These are phyloP conservation scores for Setomelanomma holmii DNA, from an alignment of 2,329 filamentous ascomycete species.

Conservation along the genomic window DNA sequence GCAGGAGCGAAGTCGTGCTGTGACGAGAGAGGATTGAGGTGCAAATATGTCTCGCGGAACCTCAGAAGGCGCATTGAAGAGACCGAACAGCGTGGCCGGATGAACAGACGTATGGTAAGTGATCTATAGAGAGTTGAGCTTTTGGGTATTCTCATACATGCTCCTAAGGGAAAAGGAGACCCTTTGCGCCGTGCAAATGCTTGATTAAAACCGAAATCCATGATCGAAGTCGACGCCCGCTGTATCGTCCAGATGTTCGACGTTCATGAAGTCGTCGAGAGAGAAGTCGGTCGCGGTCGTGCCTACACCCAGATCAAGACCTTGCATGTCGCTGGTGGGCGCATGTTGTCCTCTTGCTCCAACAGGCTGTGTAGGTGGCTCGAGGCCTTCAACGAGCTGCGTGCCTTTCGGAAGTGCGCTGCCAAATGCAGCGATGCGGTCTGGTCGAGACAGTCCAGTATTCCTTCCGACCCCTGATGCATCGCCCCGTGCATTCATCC, in stretches of 20 bases:
- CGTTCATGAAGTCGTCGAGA: conserved; percentile 53
- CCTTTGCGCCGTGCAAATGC: neutral
- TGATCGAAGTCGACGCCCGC: conserved; percentile 21
- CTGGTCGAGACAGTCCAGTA: conserved; percentile 36
- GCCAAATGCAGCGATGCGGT: conserved; percentile 53
- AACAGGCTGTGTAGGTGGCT: conserved; percentile 22
- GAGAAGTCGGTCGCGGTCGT: conserved; percentile 17
- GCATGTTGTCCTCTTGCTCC: conserved; percentile 12
- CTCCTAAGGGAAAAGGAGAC: neutral
- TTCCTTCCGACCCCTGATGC: conserved; percentile 32
- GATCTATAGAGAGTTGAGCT: neutral
- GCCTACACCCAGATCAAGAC: conserved; percentile 19
- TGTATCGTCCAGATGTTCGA: conserved; percentile 46
- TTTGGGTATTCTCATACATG: neutral
- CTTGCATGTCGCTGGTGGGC: conserved; percentile 11
- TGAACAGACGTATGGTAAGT: neutral
- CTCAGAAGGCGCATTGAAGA: neutral
- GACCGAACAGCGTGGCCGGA: neutral
- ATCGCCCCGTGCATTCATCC: conserved; percentile 58
- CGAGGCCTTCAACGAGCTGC: conserved; percentile 50
- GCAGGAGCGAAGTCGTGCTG: neutral
- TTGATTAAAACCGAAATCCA: conserved; percentile 6
- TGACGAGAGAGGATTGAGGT: neutral
- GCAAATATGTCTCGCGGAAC: neutral
- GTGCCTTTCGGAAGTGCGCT: conserved; percentile 48